Evolutionary conservation across 2,329 filamentous ascomycete species (phyloP), one percentile per base, ranked within the genome.

Genomic region (Chalara sp.): DNA sequence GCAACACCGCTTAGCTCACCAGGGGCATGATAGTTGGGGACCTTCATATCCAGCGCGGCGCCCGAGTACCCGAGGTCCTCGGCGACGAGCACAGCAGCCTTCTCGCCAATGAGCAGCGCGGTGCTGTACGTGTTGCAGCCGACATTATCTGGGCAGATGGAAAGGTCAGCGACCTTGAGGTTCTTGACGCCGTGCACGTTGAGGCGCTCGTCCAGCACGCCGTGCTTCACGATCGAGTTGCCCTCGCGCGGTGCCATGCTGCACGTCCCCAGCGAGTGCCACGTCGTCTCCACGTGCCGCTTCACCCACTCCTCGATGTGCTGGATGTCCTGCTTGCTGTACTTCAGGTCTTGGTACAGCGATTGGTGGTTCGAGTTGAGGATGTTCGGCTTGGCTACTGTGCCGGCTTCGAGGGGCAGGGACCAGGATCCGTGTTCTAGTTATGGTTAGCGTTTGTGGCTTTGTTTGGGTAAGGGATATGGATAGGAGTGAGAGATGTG

Each of bases 21-120:
- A 0, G 76, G 80, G 0, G 76, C 80, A 53, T 83, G 68, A 62
- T 85, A 85, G 7, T 72, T 74, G 1, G 82, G 82, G 4, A 85
- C 53, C 69, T 82, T 86, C 87, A 92, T 92, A 41, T 89, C 83
- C 55, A 92, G 72, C 7, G 83, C 86, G 32, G 52, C 56, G 74
- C 73, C 61, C 32, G 87, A 87, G 35, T 63, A 63, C 1, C 69
- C 70, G 33, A 73, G 53, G 54, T 72, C 69, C 53, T 67, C 63
- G 40, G 65, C 65, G n/a, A 71, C 63, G 10, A 71, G 62, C 51
- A 69, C 61, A 39, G 69, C 67, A 29, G 67, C 68, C 58, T 68
- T 68, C 58, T 72, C 69, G 1, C 69, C 69, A 37, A 72, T 66
- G 30, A 69, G 64, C 40, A 74, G 62, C 4, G 72, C 72, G 5